phyloP scores from a whole-genome alignment of 768 basidiomycete genomes.

The Kwoniella dejecticola region DNA sequence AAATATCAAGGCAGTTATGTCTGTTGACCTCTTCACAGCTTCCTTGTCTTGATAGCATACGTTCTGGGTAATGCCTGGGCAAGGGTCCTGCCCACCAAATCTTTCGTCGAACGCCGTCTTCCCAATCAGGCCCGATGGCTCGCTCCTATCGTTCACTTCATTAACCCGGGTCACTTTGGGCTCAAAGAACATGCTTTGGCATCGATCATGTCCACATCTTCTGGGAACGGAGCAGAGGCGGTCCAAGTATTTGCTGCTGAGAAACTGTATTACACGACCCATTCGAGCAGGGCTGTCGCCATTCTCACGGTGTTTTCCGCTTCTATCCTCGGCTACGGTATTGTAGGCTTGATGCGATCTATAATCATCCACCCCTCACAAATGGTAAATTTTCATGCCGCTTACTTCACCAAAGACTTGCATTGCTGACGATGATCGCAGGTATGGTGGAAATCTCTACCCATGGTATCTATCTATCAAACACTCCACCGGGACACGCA shows the following conservation, averaged over 20 bases:
- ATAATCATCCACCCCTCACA: neutral
- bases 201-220: conserved; percentile 62
- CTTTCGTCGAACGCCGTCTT: too few relatives aligned
- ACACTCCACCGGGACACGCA: conserved; percentile 30
- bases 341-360: neutral
- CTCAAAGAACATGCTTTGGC: conserved; percentile 61
- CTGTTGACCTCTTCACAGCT: too few relatives aligned
- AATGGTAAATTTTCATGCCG: conserved; percentile 61
- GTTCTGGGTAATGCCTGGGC: conserved; percentile 56
- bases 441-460: conserved; percentile 45
- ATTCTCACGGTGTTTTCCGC: conserved; percentile 54
- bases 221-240: conserved; percentile 62
- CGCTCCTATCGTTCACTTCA: conserved; percentile 51
- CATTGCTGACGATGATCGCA: too few relatives aligned
- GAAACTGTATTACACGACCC: conserved; percentile 64
- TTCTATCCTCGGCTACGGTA: neutral
- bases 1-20: too few relatives aligned
- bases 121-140: conserved; percentile 58
- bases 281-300: conserved; percentile 63
- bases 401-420: conserved; percentile 63
- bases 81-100: neutral
- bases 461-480: conserved; percentile 30
- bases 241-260: conserved; percentile 62
- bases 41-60: conserved; percentile 64
- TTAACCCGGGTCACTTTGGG: conserved; percentile 65